Base-by-base conservation (phyloP, 345 rosid species). In the Hibiscus trionum region DNA sequence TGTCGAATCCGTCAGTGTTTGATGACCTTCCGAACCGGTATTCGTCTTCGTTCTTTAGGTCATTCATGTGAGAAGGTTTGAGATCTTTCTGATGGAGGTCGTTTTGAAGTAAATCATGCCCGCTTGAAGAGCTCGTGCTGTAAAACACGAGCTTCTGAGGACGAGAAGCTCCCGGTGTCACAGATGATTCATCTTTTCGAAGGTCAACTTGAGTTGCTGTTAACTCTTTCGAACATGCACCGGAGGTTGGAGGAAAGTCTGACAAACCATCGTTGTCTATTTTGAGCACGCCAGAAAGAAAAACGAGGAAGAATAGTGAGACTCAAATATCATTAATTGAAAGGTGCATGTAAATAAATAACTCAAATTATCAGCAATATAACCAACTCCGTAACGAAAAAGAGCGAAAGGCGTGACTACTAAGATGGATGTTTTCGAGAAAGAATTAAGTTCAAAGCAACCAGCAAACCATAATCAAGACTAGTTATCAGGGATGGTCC, bases 1-100 rank as follows among this genome's bases (percentile, higher is more conserved):
- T 95, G 65, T 91, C 93, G 15, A 86, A 84, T 19, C 84, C 84
- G 61, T 86, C 90, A 29, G 78, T 82, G 75, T 73, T 84, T 2
- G 79, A 66, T 42, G 78, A 58, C 72, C 78, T 83, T 31, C 82
- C 79, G 21, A 82, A 79, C 35, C 59, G 77, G 77, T 79, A 71
- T 37, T 74, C 81, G 3, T 81, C 82, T 55, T 79, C 86, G 3
- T 72, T 71, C 75, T 82, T 85, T 33, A 75, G 69, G 68, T 79
- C 82, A 4, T 78, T 77, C 4, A 71, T 61, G 17, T 72, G 61
- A 70, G 84, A 72, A 11, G 75, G 52, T 75, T 83, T 81, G 58
- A 79, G 62, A 24, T 80, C 84, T 55, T 72, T 83, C 64, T 74
- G 77, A 14, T 53, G 75, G 24, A 59, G 79, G 66, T 80, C 85